Evolutionary conservation across 2,329 filamentous ascomycete genomes (phyloP).

Genomic region (Fusarium multiceps): DNA sequence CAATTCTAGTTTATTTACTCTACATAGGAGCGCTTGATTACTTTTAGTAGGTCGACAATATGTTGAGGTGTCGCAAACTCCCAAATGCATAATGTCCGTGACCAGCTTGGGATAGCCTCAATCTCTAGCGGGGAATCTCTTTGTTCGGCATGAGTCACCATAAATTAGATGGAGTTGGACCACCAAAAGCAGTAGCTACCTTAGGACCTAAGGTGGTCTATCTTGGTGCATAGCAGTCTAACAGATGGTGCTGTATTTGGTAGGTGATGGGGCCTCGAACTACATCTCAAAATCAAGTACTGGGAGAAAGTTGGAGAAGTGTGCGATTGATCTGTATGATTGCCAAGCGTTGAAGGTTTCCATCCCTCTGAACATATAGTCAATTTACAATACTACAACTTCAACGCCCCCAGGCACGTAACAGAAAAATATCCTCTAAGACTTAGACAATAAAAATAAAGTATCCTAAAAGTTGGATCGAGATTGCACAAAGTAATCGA

Average conservation of each 20-base stretch:
- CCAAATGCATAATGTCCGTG: background rate
- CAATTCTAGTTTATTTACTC: too few relatives aligned
- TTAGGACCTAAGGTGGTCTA: too few relatives aligned
- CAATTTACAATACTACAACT: background rate
- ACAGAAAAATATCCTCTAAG: too few relatives aligned
- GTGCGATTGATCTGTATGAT: too few relatives aligned
- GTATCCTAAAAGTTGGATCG: too few relatives aligned
- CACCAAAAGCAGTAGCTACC: too few relatives aligned
- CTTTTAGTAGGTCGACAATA: too few relatives aligned
- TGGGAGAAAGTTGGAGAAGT: background rate
- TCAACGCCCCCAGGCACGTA: too few relatives aligned
- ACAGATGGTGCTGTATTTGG: background rate
- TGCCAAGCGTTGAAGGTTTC: background rate
- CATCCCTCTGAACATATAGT: background rate
- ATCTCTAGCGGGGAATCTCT: background rate
- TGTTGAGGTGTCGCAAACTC: background rate
- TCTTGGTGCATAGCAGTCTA: too few relatives aligned
- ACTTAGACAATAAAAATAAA: too few relatives aligned
- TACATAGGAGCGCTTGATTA: background rate
- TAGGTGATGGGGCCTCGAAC: too few relatives aligned
- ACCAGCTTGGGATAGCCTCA: background rate
- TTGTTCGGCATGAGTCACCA: constrained; percentile 1
- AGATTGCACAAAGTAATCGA: too few relatives aligned
- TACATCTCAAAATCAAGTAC: background rate
- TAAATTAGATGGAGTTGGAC: background rate